Evolutionary conservation across 257 asterid genomes (phyloP).

Genomic region (Cordia subcordata): DNA sequence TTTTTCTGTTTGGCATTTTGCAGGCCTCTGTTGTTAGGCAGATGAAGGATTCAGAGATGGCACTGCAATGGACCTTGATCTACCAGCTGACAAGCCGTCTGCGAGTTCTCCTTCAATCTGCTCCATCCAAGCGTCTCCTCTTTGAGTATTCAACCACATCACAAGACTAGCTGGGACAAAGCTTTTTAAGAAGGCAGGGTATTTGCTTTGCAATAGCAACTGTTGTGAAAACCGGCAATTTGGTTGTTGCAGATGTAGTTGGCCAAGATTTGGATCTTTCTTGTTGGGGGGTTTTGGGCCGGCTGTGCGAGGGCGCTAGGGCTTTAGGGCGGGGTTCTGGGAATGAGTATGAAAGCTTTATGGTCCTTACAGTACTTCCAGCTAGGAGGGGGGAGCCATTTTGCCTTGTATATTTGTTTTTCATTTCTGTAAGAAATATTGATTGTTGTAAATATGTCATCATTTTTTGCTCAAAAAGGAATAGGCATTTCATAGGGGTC

Average conservation of each 20-base stretch:
- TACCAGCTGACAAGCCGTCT: conserved; percentile 95
- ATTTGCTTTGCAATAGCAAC: neutral
- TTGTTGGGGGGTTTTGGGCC: neutral
- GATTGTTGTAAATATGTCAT: conserved; percentile 9
- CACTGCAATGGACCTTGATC: conserved; percentile 98
- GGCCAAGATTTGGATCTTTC: neutral
- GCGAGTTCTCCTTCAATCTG: conserved; percentile 84
- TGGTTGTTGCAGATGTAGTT: too few species aligned
- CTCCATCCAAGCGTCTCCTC: conserved; percentile 87
- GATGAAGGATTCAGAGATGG: conserved; percentile 99
- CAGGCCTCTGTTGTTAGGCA: conserved; percentile 98
- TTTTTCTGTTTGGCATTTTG: conserved; percentile 8
- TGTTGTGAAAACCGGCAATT: neutral
- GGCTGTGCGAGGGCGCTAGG: too few species aligned
- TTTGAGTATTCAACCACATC: conserved; percentile 92
- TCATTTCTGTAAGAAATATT: neutral
- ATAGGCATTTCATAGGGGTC: neutral
- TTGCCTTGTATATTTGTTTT: neutral
- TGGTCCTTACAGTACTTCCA: neutral
- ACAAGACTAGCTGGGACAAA: conserved; percentile 50
- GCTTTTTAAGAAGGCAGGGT: neutral
- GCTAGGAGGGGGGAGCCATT: neutral
- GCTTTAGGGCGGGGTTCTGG: too few species aligned
- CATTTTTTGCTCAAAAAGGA: conserved; percentile 7
- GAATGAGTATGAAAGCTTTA: too few species aligned